Evolutionary conservation across 2,329 filamentous ascomycete genomes (phyloP).

Genomic region (Dryadomyces quercus-mongolicae): DNA sequence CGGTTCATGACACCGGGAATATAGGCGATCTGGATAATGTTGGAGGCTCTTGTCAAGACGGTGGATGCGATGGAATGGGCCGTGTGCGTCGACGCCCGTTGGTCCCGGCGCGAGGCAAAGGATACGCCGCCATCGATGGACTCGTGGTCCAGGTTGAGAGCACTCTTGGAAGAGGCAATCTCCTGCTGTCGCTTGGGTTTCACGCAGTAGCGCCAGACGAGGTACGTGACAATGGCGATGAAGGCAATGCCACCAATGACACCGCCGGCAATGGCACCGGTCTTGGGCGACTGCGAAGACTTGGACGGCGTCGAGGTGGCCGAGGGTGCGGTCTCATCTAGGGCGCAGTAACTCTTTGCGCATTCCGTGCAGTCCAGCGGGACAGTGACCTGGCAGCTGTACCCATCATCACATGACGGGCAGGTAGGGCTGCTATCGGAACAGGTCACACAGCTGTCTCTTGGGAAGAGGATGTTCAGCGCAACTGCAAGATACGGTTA

Average conservation of each 20-base stretch:
- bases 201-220: slow-evolving; percentile 81
- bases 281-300: slow-evolving; percentile 40
- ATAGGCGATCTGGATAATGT: slow-evolving; percentile 98
- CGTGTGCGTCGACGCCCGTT: slow-evolving; percentile 71
- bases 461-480: slow-evolving; percentile 22
- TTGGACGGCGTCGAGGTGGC: slow-evolving; percentile 16
- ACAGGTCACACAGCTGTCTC: slow-evolving; percentile 35
- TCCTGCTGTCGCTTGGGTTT: slow-evolving; percentile 61
- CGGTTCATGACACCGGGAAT: slow-evolving; percentile 95
- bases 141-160: slow-evolving; percentile 41
- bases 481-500: slow-evolving; percentile 8
- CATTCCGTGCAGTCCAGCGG: slow-evolving; percentile 35
- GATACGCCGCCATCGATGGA: slow-evolving; percentile 35
- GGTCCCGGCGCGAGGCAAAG: slow-evolving; percentile 39
- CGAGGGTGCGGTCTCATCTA: slow-evolving; percentile 11
- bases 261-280: slow-evolving; percentile 82
- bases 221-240: slow-evolving; percentile 61
- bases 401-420: slow-evolving; percentile 28
- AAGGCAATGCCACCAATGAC: slow-evolving; percentile 74
- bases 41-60: slow-evolving; percentile 88
- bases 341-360: slow-evolving; percentile 32
- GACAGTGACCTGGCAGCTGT: slow-evolving; percentile 33
- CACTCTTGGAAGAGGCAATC: slow-evolving; percentile 28
- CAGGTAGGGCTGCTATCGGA: slow-evolving; percentile 29
- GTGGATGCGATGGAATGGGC: slow-evolving; percentile 89